Conservation (phyloP, 345 rosid genomes). For the Arabis hirsuta region DNA sequence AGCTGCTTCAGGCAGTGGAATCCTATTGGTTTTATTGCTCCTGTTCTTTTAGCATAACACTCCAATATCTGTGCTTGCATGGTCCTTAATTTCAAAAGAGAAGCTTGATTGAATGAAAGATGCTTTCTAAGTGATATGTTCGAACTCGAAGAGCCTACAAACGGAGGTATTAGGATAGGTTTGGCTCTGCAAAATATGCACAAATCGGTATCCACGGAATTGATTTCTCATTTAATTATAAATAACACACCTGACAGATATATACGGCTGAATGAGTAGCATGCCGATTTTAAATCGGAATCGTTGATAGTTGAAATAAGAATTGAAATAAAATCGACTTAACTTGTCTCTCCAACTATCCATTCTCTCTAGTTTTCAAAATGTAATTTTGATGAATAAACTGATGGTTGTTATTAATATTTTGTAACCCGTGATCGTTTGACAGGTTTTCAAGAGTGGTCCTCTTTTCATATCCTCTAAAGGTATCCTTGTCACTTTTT, state of each 20-base stretch:
- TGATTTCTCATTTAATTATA: neutral
- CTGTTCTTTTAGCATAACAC: neutral
- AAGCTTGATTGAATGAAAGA: neutral
- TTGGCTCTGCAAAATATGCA: neutral
- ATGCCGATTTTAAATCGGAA: conserved; percentile 5
- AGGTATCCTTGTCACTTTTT: conserved; percentile 56
- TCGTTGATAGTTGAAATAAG: too few relatives aligned
- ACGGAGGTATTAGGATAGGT: neutral
- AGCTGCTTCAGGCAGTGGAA: neutral
- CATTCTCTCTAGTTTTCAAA: conserved; percentile 10
- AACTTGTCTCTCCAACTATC: conserved; percentile 2
- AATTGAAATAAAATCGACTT: too few relatives aligned
- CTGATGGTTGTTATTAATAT: conserved; percentile 22
- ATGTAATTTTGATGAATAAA: conserved; percentile 5
- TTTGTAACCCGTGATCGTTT: conserved; percentile 18
- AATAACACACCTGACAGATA: neutral
- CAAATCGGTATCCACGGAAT: neutral
- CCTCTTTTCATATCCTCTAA: conserved; percentile 97
- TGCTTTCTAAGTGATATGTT: conserved; percentile 13
- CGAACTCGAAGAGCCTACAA: conserved; percentile 4
- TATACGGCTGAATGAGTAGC: conserved; percentile 3
- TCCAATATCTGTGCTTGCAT: neutral
- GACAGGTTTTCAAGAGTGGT: conserved; percentile 96
- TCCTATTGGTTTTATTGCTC: conserved; percentile 9
- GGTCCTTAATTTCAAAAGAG: neutral